These are phyloP conservation scores for Teunomyces lycoperdinae DNA, from an alignment of 805 yeast species.

Conservation along the genomic window DNA sequence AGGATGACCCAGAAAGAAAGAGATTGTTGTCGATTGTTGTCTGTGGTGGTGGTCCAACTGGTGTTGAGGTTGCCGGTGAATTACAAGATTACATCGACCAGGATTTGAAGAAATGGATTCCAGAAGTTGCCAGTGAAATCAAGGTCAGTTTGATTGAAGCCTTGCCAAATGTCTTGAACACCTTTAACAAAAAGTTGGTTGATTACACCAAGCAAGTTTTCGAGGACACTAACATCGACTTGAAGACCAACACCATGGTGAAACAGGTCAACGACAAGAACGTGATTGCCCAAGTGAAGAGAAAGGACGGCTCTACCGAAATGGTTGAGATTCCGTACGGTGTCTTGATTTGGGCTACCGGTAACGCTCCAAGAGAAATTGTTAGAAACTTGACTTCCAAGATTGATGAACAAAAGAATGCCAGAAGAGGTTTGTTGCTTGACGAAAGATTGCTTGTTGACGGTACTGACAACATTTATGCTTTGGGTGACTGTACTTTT, in stretches of 20 bases:
- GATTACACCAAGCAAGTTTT: slow-evolving; percentile 80
- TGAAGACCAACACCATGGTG: slow-evolving; percentile 84
- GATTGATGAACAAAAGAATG: slow-evolving; percentile 74
- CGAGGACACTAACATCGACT: slow-evolving; percentile 61
- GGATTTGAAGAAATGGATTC: slow-evolving; percentile 86
- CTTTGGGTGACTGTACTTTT: slow-evolving; percentile 92
- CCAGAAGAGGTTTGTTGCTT: slow-evolving; percentile 86
- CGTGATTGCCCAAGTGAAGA: slow-evolving; percentile 69
- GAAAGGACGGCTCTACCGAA: slow-evolving; percentile 60
- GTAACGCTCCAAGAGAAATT: slow-evolving; percentile 84
- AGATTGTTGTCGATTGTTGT: slow-evolving; percentile 85
- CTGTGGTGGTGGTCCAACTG: slow-evolving; percentile 99
- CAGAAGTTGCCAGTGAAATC: slow-evolving; percentile 77
- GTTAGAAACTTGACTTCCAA: slow-evolving; percentile 62
- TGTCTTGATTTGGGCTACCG: slow-evolving; percentile 95
- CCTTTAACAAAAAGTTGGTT: slow-evolving; percentile 66
- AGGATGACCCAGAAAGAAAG: slow-evolving; percentile 73
- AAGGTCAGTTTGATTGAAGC: slow-evolving; percentile 88
- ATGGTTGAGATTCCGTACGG: slow-evolving; percentile 78
- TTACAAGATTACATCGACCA: slow-evolving; percentile 91
- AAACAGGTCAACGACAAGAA: slow-evolving; percentile 72
- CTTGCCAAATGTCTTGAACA: slow-evolving; percentile 78
- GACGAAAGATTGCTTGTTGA: slow-evolving; percentile 79
- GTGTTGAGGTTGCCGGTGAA: slow-evolving; percentile 97
- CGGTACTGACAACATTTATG: slow-evolving; percentile 81